phyloP scores from a whole-genome alignment of 2,329 filamentous ascomycete species.

The Aciculosporium take region DNA sequence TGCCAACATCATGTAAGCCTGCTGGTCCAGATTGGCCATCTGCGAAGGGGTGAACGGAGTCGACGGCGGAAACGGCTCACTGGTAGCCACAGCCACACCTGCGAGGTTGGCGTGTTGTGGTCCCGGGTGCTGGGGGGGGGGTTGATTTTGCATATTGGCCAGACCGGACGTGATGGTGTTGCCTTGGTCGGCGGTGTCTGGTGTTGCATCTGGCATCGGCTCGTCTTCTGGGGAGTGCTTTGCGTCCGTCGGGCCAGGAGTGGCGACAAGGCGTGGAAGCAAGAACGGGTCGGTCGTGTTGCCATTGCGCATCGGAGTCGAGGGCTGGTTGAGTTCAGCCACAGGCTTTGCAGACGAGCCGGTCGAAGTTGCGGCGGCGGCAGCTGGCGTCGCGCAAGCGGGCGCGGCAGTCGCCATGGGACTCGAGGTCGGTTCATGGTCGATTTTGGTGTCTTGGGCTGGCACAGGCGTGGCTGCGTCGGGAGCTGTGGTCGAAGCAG shows the following conservation, averaged over 20 bases:
- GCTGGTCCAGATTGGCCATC: conserved; percentile 21
- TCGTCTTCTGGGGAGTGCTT: conserved; percentile 6
- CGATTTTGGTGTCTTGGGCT: not conserved
- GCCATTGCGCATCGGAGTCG: conserved; percentile 5
- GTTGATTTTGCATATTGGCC: conserved; percentile 3
- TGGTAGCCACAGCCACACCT: no score
- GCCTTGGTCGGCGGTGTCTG: not conserved
- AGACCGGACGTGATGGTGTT: conserved; percentile 4
- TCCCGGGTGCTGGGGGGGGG: conserved; percentile 6
- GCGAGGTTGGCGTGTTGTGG: no score
- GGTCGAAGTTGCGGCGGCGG: not conserved
- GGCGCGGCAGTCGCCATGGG: not conserved
- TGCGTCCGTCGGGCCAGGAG: not conserved
- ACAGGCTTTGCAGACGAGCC: not conserved
- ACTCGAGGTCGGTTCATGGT: not conserved
- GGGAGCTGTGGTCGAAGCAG: conserved; percentile 6
- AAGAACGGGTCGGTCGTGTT: not conserved
- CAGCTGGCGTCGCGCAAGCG: not conserved
- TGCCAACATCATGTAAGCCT: conserved; percentile 32
- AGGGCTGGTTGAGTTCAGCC: conserved; percentile 4
- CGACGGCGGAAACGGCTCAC: conserved; percentile 17
- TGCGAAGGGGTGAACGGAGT: conserved; percentile 20
- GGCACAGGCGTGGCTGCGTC: conserved; percentile 3
- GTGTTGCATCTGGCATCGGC: conserved; percentile 10
- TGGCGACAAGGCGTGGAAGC: no score